Evolutionary conservation across 1,139 yeast genomes (phyloP), one percentile per base, ranked within the genome.

Genomic region (Nakaseomyces uthaithaninus): DNA sequence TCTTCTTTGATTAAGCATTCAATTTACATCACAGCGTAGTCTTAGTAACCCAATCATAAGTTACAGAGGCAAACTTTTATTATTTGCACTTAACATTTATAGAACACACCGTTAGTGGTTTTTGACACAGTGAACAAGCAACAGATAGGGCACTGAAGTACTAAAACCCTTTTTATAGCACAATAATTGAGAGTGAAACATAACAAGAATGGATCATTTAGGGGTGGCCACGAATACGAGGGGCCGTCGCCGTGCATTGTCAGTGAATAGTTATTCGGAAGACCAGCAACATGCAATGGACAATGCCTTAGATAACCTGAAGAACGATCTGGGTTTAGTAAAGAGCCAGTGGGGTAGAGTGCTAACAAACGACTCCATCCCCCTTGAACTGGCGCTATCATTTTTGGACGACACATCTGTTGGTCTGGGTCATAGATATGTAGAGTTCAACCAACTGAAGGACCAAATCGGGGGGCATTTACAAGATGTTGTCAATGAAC

Each of bases 401-500:
- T 67, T 89, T 44, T 67, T 86, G 51, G 96, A 89, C 59, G 80
- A 78, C 51, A 78, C 94, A 2, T 83, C 95, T 1, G 94, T 87
- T 24, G 97, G 97, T 0, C 64, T 83, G 54, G 94, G 94, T 1
- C 80, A 80, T 53, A 74, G 80, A 47, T 69, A 71, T 42, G 67
- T 68, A 0, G 83, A 80, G 39, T 83, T 83, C 49, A 61, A 68
- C 36, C 68, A 67, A 41, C 54, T 80, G 41, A 72, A 75, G 43
- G 66, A 66, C 12, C 66, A 74, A 45, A 77, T 89, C 11, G 75
- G 77, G 23, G 59, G 60, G 23, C 74, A 79, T 15, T 66, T 89
- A 38, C 72, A 81, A 46, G 64, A 66, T 25, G 87, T 89, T 3
- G 96, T 87, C 18, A 80, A 79, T 50, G 84, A 83, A 42, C 81